These are phyloP conservation scores for Thraustotheca clavata DNA, from an alignment of 352 stramenopile genomes.

Conservation along the genomic window DNA sequence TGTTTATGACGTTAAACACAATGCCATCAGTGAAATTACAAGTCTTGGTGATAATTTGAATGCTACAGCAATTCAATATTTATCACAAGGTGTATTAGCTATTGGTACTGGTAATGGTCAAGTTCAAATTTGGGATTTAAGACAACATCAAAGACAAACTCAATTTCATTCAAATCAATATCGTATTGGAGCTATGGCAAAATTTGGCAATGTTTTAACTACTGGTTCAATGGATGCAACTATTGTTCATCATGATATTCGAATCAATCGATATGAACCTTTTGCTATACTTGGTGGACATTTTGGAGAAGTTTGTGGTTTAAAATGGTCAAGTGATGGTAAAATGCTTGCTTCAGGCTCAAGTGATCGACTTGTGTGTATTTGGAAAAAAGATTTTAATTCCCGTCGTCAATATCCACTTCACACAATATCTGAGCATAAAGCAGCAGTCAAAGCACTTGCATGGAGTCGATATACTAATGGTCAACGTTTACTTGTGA, in stretches of 20 bases:
- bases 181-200: not conserved
- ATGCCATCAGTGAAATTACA: conserved; percentile 4
- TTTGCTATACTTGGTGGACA: conserved; percentile 1
- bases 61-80: not conserved
- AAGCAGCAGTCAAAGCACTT: conserved; percentile 10
- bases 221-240: conserved; percentile 8
- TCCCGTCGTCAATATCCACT: not conserved
- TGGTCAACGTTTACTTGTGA: not conserved
- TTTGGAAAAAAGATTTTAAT: conserved; percentile 10
- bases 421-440: not conserved
- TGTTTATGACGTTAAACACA: conserved; percentile 1
- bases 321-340: conserved; percentile 6
- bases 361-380: conserved; percentile 8
- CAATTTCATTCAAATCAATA: not conserved
- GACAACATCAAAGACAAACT: not conserved
- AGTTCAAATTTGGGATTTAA: conserved; percentile 6
- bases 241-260: conserved; percentile 10
- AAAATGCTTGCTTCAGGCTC: conserved; percentile 6
- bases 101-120: not conserved
- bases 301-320: conserved; percentile 10
- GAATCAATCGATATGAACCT: not conserved
- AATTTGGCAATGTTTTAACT: not conserved
- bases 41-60: not conserved
- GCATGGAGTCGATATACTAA: conserved; percentile 4
- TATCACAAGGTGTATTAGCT: not conserved